Conservation (phyloP, 1,139 yeast species). For the Saccharomycopsis phalli region DNA sequence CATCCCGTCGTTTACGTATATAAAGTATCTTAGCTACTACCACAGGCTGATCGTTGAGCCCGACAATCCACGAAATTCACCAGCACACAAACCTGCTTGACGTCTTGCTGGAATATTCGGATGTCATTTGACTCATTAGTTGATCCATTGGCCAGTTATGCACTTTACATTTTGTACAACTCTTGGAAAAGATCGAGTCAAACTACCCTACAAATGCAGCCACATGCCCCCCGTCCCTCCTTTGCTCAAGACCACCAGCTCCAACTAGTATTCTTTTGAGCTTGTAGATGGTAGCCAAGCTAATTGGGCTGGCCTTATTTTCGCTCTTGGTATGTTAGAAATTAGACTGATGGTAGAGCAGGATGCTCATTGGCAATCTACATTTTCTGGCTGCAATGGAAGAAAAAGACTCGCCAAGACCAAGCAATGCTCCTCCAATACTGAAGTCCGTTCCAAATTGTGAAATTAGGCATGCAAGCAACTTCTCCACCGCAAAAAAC, state of each 20-base stretch:
- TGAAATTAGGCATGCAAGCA: conserved; percentile 38
- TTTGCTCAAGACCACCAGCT: conserved; percentile 9
- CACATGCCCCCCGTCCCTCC: conserved; percentile 63
- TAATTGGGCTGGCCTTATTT: conserved; percentile 51
- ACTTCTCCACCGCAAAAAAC: conserved; percentile 40
- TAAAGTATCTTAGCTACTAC: conserved; percentile 64
- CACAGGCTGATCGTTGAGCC: too few relatives aligned
- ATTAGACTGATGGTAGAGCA: conserved; percentile 46
- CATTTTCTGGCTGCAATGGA: conserved; percentile 81
- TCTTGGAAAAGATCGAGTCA: conserved; percentile 25
- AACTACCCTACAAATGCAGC: conserved; percentile 20
- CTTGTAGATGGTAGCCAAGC: conserved; percentile 66
- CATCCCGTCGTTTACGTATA: conserved; percentile 54
- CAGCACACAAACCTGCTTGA: conserved; percentile 64
- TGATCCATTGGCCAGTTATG: conserved; percentile 16
- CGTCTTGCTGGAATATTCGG: conserved; percentile 66
- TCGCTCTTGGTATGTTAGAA: conserved; percentile 45
- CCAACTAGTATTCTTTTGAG: conserved; percentile 15
- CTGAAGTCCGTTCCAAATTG: conserved; percentile 48
- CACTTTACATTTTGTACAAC: conserved; percentile 20
- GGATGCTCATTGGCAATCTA: conserved; percentile 52
- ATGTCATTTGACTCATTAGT: conserved; percentile 34
- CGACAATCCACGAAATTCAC: conserved; percentile 36
- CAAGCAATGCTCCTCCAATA: conserved; percentile 34
- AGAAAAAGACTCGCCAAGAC: conserved; percentile 51